A percentile compares a stretch with the other conserved stretches of the same genome.
These are phyloP conservation scores for Buddleja alternifolia DNA, from an alignment of 257 asterid species.

Conservation along the genomic window DNA sequence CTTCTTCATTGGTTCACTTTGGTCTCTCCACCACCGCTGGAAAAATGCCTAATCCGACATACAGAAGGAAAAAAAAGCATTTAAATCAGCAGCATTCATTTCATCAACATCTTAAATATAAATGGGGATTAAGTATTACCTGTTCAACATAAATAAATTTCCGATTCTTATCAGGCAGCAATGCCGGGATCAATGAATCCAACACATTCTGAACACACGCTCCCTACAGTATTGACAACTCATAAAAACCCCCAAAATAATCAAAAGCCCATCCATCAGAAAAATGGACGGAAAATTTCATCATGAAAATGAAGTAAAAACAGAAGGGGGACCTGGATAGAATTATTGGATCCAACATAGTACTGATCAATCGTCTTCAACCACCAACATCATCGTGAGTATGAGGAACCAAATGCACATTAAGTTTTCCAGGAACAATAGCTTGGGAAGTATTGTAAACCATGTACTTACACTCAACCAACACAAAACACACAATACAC, in stretches of 20 bases:
- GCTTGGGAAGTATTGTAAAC: constrained; percentile 77
- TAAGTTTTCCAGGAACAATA: constrained; percentile 67
- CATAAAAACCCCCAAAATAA: constrained; percentile 6
- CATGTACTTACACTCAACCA: constrained; percentile 69
- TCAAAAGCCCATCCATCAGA: too few species aligned
- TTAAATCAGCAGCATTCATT: constrained; percentile 9
- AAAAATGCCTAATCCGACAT: constrained; percentile 70
- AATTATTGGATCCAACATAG: constrained; percentile 91
- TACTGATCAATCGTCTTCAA: constrained; percentile 94
- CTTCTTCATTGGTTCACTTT: constrained; percentile 63
- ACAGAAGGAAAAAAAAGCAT: too few species aligned
- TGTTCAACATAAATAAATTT: constrained; percentile 84
- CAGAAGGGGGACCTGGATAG: constrained; percentile 64
- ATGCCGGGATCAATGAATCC: constrained; percentile 85
- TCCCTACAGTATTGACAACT: constrained; percentile 52
- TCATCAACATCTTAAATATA: background rate
- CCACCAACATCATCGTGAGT: constrained; percentile 99
- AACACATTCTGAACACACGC: constrained; percentile 95
- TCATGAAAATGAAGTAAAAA: background rate
- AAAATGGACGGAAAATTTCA: too few species aligned
- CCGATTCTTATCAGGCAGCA: constrained; percentile 81
- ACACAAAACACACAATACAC: constrained; percentile 34
- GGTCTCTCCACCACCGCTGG: constrained; percentile 98
- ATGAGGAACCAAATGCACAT: constrained; percentile 97
- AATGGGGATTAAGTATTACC: constrained; percentile 39